phyloP scores from a whole-genome alignment of 257 asterid genomes.

The Leptodermis oblonga region DNA sequence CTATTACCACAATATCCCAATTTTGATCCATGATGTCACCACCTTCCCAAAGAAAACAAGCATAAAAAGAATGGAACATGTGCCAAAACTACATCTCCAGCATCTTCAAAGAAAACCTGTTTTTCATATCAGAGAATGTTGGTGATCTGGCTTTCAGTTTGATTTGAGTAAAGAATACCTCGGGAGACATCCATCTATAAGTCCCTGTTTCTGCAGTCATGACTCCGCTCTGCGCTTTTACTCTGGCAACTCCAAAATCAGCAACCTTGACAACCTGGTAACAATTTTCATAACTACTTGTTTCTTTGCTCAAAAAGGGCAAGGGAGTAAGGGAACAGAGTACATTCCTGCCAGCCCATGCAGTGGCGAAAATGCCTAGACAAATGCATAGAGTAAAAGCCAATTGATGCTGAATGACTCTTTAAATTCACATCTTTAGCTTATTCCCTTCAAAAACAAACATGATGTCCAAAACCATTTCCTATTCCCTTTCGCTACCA shows the following conservation, averaged over 20 bases:
- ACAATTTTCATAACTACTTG: conserved; percentile 3
- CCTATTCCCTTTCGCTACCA: background rate
- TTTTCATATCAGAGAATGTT: background rate
- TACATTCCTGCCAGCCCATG: background rate
- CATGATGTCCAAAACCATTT: background rate
- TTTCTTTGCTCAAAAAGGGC: background rate
- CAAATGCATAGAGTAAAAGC: background rate
- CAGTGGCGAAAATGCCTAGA: background rate
- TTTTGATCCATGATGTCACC: background rate
- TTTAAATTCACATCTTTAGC: background rate
- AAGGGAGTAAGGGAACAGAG: background rate
- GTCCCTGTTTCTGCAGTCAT: conserved; percentile 99
- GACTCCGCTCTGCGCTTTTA: conserved; percentile 90
- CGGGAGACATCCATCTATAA: conserved; percentile 99
- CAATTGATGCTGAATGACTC: background rate
- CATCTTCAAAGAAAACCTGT: background rate
- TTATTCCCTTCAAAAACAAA: background rate
- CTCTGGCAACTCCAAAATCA: conserved; percentile 99
- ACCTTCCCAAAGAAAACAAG: conserved; percentile 7
- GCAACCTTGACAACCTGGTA: conserved; percentile 94
- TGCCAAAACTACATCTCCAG: background rate
- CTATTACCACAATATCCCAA: background rate
- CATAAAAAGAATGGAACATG: conserved; percentile 1
- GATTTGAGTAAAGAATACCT: conserved; percentile 47
- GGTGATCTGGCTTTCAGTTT: conserved; percentile 10